These are phyloP conservation scores for Nicotiana sylvestris DNA, from an alignment of 257 asterid genomes.

Conservation along the genomic window DNA sequence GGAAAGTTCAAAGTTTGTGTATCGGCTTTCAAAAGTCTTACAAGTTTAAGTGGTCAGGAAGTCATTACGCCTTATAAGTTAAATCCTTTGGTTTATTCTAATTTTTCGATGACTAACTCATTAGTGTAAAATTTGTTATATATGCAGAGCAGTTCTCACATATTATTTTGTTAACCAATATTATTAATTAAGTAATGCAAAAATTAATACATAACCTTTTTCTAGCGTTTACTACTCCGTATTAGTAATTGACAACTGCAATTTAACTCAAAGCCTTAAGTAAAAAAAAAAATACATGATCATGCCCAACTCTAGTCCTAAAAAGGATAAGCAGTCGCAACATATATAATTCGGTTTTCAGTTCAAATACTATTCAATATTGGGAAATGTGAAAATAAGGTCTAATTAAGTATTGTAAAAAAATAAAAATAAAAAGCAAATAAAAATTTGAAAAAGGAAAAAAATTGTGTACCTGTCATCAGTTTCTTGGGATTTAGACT, in stretches of 20 bases:
- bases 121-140: background rate
- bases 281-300: too few relatives aligned
- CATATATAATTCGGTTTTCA: too few relatives aligned
- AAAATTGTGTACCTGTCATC: background rate
- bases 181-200: background rate
- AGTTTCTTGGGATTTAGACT: background rate
- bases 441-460: background rate
- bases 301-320: too few relatives aligned
- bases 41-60: too few relatives aligned
- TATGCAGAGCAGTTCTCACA: background rate
- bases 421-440: background rate
- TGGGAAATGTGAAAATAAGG: background rate
- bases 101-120: background rate
- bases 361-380: too few relatives aligned
- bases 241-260: too few relatives aligned
- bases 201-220: background rate
- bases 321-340: too few relatives aligned
- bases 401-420: background rate
- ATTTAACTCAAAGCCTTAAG: too few relatives aligned
- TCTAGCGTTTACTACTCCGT: background rate
- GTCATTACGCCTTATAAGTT: background rate
- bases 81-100: background rate
- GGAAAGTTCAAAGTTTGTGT: too few relatives aligned
- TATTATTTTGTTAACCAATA: background rate
- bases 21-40: too few relatives aligned